phyloP scores from a whole-genome alignment of 306 rosid genomes.

The Cercis canadensis region DNA sequence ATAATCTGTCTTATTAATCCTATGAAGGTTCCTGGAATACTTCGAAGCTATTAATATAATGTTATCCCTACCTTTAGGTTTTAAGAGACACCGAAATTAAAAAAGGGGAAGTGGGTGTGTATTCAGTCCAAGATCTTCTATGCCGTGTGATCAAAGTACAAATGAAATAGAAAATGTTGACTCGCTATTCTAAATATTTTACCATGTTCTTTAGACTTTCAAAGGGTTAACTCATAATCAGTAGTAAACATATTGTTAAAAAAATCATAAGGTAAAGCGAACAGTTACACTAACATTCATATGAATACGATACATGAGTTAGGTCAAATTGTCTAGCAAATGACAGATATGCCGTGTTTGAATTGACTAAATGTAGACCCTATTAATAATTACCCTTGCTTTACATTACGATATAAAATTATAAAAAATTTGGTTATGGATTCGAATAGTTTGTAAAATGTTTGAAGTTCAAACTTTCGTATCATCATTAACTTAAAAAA shows the following conservation, averaged over 20 bases:
- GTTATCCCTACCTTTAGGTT: too few relatives aligned
- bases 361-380: not conserved
- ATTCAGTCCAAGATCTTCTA: not conserved
- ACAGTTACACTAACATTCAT: not conserved
- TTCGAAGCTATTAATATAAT: not conserved
- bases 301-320: not conserved
- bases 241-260: conserved; percentile 2
- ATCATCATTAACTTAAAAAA: too few relatives aligned
- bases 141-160: not conserved
- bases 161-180: conserved; percentile 15
- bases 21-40: not conserved
- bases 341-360: not conserved
- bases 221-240: conserved; percentile 9
- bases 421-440: too few relatives aligned
- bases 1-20: conserved; percentile 16
- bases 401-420: too few relatives aligned
- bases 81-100: too few relatives aligned
- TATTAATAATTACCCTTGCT: not conserved
- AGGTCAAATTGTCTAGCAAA: not conserved
- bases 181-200: not conserved
- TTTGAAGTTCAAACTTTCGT: too few relatives aligned
- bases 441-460: too few relatives aligned
- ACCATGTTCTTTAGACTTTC: conserved; percentile 7
- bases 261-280: not conserved
- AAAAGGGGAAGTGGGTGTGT: too few relatives aligned